Conservation (phyloP, 2,329 filamentous ascomycete species). For the Colletotrichum zoysiae region DNA sequence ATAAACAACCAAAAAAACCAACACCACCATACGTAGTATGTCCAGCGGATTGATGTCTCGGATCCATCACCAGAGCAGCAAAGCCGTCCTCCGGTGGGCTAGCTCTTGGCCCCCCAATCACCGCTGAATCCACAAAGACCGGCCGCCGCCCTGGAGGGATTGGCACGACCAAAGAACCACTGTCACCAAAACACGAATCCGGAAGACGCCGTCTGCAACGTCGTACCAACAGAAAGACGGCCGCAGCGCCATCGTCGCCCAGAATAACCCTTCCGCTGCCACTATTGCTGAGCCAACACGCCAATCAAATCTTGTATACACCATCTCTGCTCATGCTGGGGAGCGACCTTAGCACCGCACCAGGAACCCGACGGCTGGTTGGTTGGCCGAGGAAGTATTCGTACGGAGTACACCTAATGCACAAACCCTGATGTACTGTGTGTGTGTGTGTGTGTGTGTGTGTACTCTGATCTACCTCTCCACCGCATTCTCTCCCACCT, state of each 20-base stretch:
- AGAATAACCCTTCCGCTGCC: not conserved
- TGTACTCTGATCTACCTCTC: not conserved
- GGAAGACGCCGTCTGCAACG: slow-evolving; percentile 34
- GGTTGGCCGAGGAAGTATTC: not conserved
- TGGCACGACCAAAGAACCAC: not conserved
- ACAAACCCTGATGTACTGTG: not conserved
- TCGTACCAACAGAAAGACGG: slow-evolving; percentile 12
- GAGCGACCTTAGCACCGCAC: slow-evolving; percentile 14
- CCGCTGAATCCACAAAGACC: not conserved
- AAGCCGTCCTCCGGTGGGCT: not conserved
- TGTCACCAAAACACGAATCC: slow-evolving; percentile 1
- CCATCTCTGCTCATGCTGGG: not conserved
- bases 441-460: too few species aligned
- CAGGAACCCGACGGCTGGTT: slow-evolving; percentile 2
- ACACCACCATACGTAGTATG: not conserved
- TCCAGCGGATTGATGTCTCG: not conserved
- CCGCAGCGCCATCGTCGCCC: not conserved
- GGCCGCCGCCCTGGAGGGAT: not conserved
- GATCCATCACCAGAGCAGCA: not conserved
- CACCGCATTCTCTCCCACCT: not conserved
- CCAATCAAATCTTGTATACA: slow-evolving; percentile 10
- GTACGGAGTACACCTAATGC: too few species aligned
- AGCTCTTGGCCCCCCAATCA: not conserved
- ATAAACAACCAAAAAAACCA: not conserved
- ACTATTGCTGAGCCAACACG: slow-evolving; percentile 11